A percentile compares a stretch with the other conserved stretches of the same genome.
Conservation (phyloP, 805 yeast species). For the Torulaspora quercuum region DNA sequence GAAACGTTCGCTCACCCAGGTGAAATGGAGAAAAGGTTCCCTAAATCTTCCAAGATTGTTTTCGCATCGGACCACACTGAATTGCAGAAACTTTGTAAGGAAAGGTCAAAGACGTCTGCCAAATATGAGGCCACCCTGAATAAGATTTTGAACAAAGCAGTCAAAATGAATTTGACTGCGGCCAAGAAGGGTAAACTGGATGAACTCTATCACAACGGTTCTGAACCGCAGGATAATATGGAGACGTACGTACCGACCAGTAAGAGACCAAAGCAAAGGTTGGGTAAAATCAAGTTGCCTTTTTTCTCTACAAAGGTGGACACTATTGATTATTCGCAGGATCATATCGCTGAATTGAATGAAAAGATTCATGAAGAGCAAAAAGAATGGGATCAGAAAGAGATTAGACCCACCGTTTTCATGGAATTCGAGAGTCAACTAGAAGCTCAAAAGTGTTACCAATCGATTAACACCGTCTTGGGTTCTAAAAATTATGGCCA, state of each 20-base stretch:
- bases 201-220: slow-evolving; percentile 31
- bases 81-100: slow-evolving; percentile 53
- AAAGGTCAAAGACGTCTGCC: slow-evolving; percentile 56
- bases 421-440: slow-evolving; percentile 78
- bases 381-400: slow-evolving; percentile 46
- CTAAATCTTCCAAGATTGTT: slow-evolving; percentile 56
- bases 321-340: slow-evolving; percentile 70
- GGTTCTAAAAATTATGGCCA: slow-evolving; percentile 43
- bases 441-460: slow-evolving; percentile 86
- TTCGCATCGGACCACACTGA: slow-evolving; percentile 61
- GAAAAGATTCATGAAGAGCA: slow-evolving; percentile 60
- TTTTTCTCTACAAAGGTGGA: slow-evolving; percentile 76
- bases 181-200: slow-evolving; percentile 53
- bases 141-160: slow-evolving; percentile 55
- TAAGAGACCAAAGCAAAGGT: slow-evolving; percentile 80
- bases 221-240: slow-evolving; percentile 55
- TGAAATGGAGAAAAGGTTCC: slow-evolving; percentile 56
- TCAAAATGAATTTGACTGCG: slow-evolving; percentile 52
- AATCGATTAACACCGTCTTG: slow-evolving; percentile 61
- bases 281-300: slow-evolving; percentile 43
- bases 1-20: slow-evolving; percentile 47
- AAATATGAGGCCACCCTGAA: slow-evolving; percentile 68
- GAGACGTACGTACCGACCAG: slow-evolving; percentile 61
- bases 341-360: slow-evolving; percentile 65
- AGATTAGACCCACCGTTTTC: slow-evolving; percentile 66